phyloP scores from a whole-genome alignment of 768 basidiomycete species.

The Tubosaeta sp. region DNA sequence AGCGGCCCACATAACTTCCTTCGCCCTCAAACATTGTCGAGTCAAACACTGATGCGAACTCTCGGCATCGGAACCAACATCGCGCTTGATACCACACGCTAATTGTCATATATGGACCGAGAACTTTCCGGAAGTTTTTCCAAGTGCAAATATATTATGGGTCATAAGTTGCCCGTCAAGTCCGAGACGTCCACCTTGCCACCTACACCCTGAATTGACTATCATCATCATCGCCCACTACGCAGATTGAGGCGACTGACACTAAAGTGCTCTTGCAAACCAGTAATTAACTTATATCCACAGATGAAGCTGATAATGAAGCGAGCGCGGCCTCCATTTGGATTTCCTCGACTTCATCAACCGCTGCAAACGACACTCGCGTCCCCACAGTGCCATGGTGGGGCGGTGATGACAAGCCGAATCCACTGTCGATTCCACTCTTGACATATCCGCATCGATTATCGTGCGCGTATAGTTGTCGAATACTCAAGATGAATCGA shows the following conservation, averaged over 20 bases:
- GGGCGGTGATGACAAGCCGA: background rate
- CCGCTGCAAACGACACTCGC: background rate
- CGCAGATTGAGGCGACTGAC: background rate
- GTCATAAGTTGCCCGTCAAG: no score
- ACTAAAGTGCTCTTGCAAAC: background rate
- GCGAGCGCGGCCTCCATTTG: background rate
- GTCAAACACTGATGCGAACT: no score
- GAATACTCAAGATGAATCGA: conserved; percentile 7
- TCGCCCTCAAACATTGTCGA: no score
- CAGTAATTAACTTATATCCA: background rate
- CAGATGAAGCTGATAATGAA: background rate
- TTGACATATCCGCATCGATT: background rate
- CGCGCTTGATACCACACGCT: no score
- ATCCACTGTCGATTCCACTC: conserved; percentile 1
- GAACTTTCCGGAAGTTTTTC: no score
- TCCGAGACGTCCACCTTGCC: background rate
- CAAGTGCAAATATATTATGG: no score
- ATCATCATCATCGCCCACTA: background rate
- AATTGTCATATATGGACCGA: no score
- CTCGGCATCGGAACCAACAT: no score
- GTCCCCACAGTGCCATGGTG: background rate
- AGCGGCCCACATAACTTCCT: background rate
- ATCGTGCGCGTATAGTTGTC: conserved; percentile 1
- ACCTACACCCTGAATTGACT: no score
- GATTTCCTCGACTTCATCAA: background rate